A percentile compares a stretch with the other conserved stretches of the same genome.
Conservation (phyloP, 129 eudicot genomes). For the Dittrichia graveolens region DNA sequence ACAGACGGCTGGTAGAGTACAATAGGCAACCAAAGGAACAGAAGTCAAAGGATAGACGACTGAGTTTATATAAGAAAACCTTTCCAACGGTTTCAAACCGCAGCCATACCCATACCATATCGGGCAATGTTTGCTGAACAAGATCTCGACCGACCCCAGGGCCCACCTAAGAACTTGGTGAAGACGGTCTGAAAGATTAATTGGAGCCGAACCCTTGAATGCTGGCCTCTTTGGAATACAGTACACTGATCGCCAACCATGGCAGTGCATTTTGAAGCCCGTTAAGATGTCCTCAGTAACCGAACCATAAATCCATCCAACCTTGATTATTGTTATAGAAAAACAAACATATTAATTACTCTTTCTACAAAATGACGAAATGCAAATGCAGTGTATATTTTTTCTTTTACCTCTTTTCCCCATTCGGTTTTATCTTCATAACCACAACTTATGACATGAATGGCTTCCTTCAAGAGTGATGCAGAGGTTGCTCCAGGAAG, state of each 20-base stretch:
- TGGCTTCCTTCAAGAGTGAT: slow-evolving; percentile 72
- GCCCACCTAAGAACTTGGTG: slow-evolving; percentile 87
- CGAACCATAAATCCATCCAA: slow-evolving; percentile 87
- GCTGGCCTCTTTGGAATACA: slow-evolving; percentile 69
- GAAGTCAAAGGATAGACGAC: slow-evolving; percentile 73
- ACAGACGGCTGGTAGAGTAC: slow-evolving; percentile 69
- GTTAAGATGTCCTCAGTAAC: slow-evolving; percentile 80
- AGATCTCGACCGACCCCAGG: slow-evolving; percentile 71
- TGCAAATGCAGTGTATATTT: too few species aligned
- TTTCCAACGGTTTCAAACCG: slow-evolving; percentile 66
- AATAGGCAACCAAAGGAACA: slow-evolving; percentile 59
- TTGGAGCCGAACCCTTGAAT: slow-evolving; percentile 71
- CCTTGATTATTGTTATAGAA: slow-evolving; percentile 32
- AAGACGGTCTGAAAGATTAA: slow-evolving; percentile 79
- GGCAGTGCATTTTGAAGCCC: slow-evolving; percentile 78
- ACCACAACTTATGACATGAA: slow-evolving; percentile 77
- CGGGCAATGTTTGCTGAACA: slow-evolving; percentile 74
- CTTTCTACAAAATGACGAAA: not conserved
- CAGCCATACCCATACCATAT: slow-evolving; percentile 81
- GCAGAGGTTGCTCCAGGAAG: slow-evolving; percentile 63
- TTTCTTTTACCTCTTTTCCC: slow-evolving; percentile 66
- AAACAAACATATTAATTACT: too few species aligned
- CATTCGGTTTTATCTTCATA: slow-evolving; percentile 85
- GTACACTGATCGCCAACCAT: slow-evolving; percentile 78
- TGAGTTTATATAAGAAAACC: slow-evolving; percentile 64